Percentiles rank a stretch among this genome's conserved stretches.
phyloP scores from a whole-genome alignment of 2,329 filamentous ascomycete genomes.

The Mycocentrospora acerina region DNA sequence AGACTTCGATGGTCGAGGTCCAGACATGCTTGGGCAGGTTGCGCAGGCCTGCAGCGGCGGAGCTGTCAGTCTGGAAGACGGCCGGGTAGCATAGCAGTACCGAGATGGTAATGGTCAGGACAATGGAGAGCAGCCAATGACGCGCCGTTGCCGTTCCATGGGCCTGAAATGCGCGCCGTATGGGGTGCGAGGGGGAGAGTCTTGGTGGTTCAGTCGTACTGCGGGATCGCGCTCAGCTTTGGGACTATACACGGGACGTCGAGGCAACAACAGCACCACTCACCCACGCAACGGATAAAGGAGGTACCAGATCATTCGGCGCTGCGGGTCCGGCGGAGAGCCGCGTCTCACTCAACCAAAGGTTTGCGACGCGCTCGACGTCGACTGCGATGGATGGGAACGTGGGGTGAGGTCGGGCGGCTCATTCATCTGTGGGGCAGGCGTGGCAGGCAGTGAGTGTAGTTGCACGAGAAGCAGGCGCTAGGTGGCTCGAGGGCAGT shows the following conservation, averaged over 20 bases:
- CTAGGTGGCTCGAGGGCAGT: background rate
- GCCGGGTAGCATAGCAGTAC: conserved; percentile 73
- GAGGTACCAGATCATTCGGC: conserved; percentile 71
- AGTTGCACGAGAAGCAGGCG: conserved; percentile 1
- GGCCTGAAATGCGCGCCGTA: conserved; percentile 65
- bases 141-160: conserved; percentile 71
- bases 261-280: conserved; percentile 37
- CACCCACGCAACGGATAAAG: conserved; percentile 76
- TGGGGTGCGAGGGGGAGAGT: conserved; percentile 64
- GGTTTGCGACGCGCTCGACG: conserved; percentile 29
- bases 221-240: conserved; percentile 17
- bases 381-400: conserved; percentile 19
- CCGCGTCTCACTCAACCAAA: conserved; percentile 13
- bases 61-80: conserved; percentile 72
- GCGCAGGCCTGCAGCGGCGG: conserved; percentile 69
- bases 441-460: conserved; percentile 8
- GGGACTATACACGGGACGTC: conserved; percentile 1
- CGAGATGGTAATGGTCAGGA: conserved; percentile 72
- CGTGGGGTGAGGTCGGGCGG: conserved; percentile 21
- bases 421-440: conserved; percentile 28
- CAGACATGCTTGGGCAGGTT: conserved; percentile 78
- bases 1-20: conserved; percentile 70
- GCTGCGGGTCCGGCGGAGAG: conserved; percentile 14
- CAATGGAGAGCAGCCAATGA: conserved; percentile 72
- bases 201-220: conserved; percentile 75